Conservation (phyloP, 2,329 filamentous ascomycete species). For the Neocucurbitaria cava region DNA sequence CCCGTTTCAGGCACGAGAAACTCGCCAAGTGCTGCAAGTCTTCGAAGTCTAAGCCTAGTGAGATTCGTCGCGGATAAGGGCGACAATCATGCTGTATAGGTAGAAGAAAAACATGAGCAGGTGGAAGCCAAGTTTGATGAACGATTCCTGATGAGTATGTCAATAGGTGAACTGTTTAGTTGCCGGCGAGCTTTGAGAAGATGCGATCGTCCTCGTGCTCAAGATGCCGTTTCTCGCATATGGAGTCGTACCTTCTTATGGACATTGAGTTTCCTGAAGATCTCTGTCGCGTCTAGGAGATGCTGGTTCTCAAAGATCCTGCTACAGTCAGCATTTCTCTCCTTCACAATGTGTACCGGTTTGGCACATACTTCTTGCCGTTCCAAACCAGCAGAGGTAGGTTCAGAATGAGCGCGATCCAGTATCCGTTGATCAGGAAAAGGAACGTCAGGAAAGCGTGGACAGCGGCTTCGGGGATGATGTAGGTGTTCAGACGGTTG, state of each 20-base stretch:
- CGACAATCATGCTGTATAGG: slow-evolving; percentile 98
- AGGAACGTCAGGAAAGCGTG: slow-evolving; percentile 95
- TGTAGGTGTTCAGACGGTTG: slow-evolving; percentile 99
- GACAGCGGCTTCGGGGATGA: slow-evolving; percentile 96
- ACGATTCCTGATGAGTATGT: slow-evolving; percentile 76
- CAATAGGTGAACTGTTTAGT: slow-evolving; percentile 9
- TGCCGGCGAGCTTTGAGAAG: not conserved
- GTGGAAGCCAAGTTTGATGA: slow-evolving; percentile 98
- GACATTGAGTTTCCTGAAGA: slow-evolving; percentile 98
- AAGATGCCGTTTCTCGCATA: not conserved
- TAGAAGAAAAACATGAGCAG: slow-evolving; percentile 99
- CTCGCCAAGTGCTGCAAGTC: slow-evolving; percentile 4
- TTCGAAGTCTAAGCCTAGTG: slow-evolving; percentile 60
- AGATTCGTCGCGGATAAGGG: slow-evolving; percentile 93
- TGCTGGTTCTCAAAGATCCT: slow-evolving; percentile 98
- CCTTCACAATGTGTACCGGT: not conserved
- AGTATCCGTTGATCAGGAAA: slow-evolving; percentile 99
- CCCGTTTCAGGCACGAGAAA: slow-evolving; percentile 1
- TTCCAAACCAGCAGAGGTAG: slow-evolving; percentile 92
- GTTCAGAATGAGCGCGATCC: slow-evolving; percentile 91
- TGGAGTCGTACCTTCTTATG: slow-evolving; percentile 88
- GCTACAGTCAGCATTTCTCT: slow-evolving; percentile 43
- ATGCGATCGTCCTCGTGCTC: not conserved
- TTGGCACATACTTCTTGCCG: slow-evolving; percentile 84
- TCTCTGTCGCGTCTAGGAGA: slow-evolving; percentile 95